Percentiles rank a stretch among this genome's conserved stretches.
Evolutionary conservation across 441 rosid genomes (phyloP).

Genomic region (Syzygium syzygioides): DNA sequence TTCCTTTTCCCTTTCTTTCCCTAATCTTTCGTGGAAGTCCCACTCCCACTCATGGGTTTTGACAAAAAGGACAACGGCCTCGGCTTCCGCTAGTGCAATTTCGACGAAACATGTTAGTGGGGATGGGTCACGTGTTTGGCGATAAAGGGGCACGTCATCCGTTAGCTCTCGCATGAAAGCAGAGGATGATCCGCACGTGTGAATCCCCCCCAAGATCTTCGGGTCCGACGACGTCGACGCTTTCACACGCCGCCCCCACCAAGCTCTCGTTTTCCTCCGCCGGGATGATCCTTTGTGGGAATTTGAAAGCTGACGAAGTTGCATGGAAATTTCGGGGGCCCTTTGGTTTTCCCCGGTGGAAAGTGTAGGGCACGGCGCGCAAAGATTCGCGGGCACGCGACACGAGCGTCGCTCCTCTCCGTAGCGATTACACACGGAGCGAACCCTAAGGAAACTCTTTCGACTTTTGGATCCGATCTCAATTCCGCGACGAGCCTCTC

Average conservation of each 20-base stretch:
- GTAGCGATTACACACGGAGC: no score
- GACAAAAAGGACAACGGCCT: not conserved
- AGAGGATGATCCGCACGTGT: not conserved
- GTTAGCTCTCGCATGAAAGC: no score
- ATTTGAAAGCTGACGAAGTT: no score
- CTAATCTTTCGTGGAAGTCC: not conserved
- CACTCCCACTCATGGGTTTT: not conserved
- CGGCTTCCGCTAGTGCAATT: not conserved
- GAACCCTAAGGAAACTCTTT: no score
- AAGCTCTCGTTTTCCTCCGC: not conserved
- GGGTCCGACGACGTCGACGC: not conserved
- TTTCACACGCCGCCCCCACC: not conserved
- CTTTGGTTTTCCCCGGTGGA: not conserved
- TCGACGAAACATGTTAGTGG: not conserved
- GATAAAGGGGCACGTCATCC: not conserved
- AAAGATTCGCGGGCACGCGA: no score
- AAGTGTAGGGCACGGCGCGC: not conserved
- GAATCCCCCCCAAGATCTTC: not conserved
- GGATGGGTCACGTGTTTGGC: not conserved
- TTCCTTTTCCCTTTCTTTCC: no score
- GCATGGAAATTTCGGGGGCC: not conserved
- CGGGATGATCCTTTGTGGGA: not conserved
- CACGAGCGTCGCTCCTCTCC: no score
- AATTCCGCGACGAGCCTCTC: fast-evolving
- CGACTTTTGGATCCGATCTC: fast-evolving